A percentile compares a stretch with the other conserved stretches of the same genome.
phyloP scores from a whole-genome alignment of 768 basidiomycete species.

The Antrodiella citrinella region DNA sequence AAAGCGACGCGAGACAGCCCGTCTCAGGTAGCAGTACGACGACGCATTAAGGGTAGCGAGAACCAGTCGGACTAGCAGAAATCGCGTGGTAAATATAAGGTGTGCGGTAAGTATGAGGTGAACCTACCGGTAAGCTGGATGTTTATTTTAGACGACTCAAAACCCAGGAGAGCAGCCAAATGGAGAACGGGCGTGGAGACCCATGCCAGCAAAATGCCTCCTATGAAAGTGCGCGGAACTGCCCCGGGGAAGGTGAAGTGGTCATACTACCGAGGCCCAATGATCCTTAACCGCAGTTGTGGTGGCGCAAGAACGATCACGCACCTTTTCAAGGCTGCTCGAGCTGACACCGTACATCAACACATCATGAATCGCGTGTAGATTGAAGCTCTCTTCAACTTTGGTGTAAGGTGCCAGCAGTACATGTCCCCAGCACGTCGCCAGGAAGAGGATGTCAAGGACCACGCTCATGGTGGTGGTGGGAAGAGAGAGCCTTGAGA shows the following conservation, averaged over 20 bases:
- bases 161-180: constrained; percentile 32
- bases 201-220: constrained; percentile 63
- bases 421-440: constrained; percentile 56
- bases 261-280: constrained; percentile 57
- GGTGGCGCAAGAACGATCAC: constrained; percentile 12
- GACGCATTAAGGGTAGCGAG: constrained; percentile 60
- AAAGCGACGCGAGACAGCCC: constrained; percentile 55
- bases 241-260: constrained; percentile 85
- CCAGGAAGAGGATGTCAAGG: constrained; percentile 45
- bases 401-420: constrained; percentile 83
- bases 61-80: constrained; percentile 56
- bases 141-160: constrained; percentile 49
- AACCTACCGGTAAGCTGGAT: constrained; percentile 63
- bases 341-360: constrained; percentile 60
- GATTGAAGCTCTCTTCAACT: constrained; percentile 95
- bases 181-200: constrained; percentile 40
- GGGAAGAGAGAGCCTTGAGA: background rate
- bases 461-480: constrained; percentile 24
- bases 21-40: constrained; percentile 54
- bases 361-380: constrained; percentile 87
- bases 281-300: background rate
- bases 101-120: background rate
- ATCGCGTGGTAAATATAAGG: background rate
- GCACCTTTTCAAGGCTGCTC: constrained; percentile 39
- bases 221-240: constrained; percentile 82